Evolutionary conservation across 2,329 filamentous ascomycete genomes (phyloP), one percentile per base, ranked within the genome.

Genomic region (Aureobasidium sp.): DNA sequence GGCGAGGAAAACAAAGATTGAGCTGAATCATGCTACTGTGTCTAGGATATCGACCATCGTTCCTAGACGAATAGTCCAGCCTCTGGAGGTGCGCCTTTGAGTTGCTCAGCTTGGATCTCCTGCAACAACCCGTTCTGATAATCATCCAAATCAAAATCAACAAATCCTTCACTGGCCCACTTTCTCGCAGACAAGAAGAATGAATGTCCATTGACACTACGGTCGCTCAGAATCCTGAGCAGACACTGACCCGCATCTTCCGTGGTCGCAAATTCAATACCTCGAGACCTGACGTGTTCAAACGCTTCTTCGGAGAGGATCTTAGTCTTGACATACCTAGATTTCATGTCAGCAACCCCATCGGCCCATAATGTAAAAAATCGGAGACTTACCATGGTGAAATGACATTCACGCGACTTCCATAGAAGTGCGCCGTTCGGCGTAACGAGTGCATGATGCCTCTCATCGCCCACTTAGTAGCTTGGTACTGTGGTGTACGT

Each of bases 391-490:
- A 39, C 48, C 19, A 42, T 21, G 49, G 49, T 11, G 49, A 27
- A 12, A 53, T 41, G 3, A 42, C 19, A 16, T 53, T 53, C 3
- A 53, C 37, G 4, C 49, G 49, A 35, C 38, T 44, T 6, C 49
- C 49, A 17, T 41, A 24, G 16, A 24, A 29, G 4, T 42, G 34
- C 6, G 34, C n/a, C 7, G 49, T 42, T 10, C 30, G 10, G 16
- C 49, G n/a, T 8, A 56, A 24, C 24, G 35, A 50, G 16, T 40
- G 30, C 55, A 56, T 54, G 7, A 56, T 34, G 6, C 40, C 50
- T 42, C 55, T 37, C 10, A 54, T 29, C 3, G 34, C 55, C 25
- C 29, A 50, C 22, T 74, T 75, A 70, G 75, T 55, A 12, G 27
- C 38, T n/a, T 21, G 17, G 11, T 53, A 53, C 6, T 42, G 38